phyloP scores from a whole-genome alignment of 2,329 filamentous ascomycete genomes.

The Ascochyta clinopodiicola region DNA sequence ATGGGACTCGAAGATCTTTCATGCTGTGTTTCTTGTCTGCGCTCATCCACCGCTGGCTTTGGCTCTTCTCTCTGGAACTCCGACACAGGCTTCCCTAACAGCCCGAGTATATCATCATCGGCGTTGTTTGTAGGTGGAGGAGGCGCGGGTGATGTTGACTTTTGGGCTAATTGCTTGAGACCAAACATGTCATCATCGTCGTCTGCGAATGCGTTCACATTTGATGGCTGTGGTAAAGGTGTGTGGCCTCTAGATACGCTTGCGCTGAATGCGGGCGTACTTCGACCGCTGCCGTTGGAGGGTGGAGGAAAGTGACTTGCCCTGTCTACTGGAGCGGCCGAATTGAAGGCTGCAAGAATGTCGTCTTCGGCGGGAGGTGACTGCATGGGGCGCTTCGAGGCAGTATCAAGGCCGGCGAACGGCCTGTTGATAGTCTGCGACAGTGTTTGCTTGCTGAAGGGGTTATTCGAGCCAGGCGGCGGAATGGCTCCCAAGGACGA shows the following conservation, averaged over 20 bases:
- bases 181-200: constrained; percentile 90
- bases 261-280: constrained; percentile 46
- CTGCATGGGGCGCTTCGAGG: constrained; percentile 36
- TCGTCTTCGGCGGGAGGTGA: constrained; percentile 60
- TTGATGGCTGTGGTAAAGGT: constrained; percentile 30
- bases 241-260: constrained; percentile 38
- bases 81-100: constrained; percentile 65
- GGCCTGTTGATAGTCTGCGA: constrained; percentile 49
- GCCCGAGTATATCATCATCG: constrained; percentile 69
- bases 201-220: constrained; percentile 51
- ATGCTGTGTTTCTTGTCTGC: constrained; percentile 8
- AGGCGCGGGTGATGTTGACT: constrained; percentile 29
- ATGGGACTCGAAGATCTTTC: constrained; percentile 33
- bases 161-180: constrained; percentile 67
- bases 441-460: constrained; percentile 34
- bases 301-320: constrained; percentile 65
- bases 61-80: constrained; percentile 50
- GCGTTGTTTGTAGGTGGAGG: constrained; percentile 25
- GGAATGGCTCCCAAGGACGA: constrained; percentile 32
- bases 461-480: constrained; percentile 27
- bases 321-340: constrained; percentile 63
- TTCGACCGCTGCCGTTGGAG: constrained; percentile 48
- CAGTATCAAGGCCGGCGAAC: constrained; percentile 45
- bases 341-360: constrained; percentile 67
- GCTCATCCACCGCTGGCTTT: constrained; percentile 13